phyloP scores from a whole-genome alignment of 805 yeast genomes.

The Saccharomycopsis selenospora region DNA sequence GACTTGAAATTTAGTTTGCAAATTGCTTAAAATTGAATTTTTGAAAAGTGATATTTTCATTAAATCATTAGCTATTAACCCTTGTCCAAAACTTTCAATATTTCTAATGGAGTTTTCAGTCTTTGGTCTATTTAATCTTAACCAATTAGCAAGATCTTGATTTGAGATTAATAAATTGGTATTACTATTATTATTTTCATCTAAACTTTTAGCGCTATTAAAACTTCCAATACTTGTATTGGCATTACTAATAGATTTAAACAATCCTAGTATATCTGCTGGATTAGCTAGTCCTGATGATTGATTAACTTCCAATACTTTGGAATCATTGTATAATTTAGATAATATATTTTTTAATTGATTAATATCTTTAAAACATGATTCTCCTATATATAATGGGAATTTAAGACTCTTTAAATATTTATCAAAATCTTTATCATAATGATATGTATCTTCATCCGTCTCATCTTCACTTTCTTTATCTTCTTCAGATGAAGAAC shows the following conservation, averaged over 20 bases:
- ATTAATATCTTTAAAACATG: conserved; percentile 7
- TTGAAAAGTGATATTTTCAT: conserved; percentile 17
- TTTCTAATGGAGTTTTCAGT: conserved; percentile 18
- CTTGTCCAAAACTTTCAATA: conserved; percentile 19
- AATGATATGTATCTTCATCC: conserved; percentile 3
- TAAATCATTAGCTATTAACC: conserved; percentile 10
- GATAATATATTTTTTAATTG: conserved; percentile 10
- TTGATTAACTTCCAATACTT: conserved; percentile 1
- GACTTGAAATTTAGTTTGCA: conserved; percentile 14
- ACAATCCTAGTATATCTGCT: neutral
- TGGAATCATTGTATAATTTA: conserved; percentile 9
- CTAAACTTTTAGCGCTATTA: neutral
- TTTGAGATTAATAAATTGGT: conserved; percentile 9
- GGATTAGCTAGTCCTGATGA: neutral
- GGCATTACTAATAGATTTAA: neutral
- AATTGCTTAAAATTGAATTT: conserved; percentile 13
- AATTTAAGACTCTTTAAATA: conserved; percentile 8
- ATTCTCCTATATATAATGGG: conserved; percentile 16
- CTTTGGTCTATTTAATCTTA: conserved; percentile 14
- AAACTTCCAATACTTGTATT: neutral
- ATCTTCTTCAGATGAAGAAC: conserved; percentile 4
- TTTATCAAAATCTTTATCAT: conserved; percentile 12
- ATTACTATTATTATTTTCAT: conserved; percentile 1
- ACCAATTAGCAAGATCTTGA: conserved; percentile 17
- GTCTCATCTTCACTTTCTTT: conserved; percentile 1